phyloP scores from a whole-genome alignment of 2,329 filamentous ascomycete genomes.

The Aspergillus fructus region DNA sequence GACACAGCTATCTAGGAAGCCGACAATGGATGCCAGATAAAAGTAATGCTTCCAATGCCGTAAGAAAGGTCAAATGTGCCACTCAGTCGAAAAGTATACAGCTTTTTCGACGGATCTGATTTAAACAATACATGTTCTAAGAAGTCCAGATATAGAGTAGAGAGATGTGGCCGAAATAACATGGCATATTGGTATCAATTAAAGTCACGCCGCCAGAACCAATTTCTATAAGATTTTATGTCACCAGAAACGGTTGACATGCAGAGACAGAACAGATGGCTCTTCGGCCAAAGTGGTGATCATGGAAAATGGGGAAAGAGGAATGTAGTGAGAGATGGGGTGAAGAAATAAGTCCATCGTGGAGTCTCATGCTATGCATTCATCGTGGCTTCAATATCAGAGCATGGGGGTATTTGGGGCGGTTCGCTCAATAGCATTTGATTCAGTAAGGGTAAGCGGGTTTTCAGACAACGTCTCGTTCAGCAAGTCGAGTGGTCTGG shows the following conservation, averaged over 20 bases:
- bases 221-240: not conserved
- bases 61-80: too few species aligned
- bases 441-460: constrained; percentile 29
- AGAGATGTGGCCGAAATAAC: not conserved
- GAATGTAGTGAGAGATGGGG: not conserved
- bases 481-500: constrained; percentile 30
- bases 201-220: not conserved
- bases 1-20: not conserved
- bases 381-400: constrained; percentile 30
- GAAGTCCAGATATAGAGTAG: not conserved
- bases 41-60: not conserved
- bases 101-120: not conserved
- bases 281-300: not conserved
- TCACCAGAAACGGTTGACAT: not conserved
- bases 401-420: constrained; percentile 23
- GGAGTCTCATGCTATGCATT: constrained; percentile 26
- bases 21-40: not conserved
- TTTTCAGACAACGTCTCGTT: constrained; percentile 35
- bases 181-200: not conserved
- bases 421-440: constrained; percentile 21
- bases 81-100: not conserved
- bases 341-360: not conserved
- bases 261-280: not conserved
- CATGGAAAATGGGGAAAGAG: not conserved
- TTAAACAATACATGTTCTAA: not conserved